Conservation (phyloP, 345 rosid species). For the Laguncularia racemosa region DNA sequence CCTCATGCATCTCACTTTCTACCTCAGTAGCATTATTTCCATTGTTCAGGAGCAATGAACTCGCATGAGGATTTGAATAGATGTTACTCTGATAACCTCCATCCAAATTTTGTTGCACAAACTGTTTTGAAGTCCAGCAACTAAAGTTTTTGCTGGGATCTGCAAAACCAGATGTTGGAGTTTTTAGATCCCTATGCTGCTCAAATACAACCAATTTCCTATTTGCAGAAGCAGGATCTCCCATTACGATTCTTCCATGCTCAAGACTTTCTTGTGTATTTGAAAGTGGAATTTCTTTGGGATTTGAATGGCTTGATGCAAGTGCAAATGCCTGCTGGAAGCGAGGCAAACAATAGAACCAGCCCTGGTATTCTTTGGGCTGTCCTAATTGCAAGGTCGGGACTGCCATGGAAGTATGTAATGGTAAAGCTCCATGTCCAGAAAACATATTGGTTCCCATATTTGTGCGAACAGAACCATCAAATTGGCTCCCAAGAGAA, state of each 20-base stretch:
- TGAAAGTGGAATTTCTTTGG: conserved; percentile 22
- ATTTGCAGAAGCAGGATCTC: no score
- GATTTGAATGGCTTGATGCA: conserved; percentile 16
- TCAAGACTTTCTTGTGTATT: conserved; percentile 16
- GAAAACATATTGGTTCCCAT: conserved; percentile 22
- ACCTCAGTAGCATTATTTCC: conserved; percentile 28
- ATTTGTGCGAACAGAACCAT: conserved; percentile 30
- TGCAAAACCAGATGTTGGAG: conserved; percentile 2
- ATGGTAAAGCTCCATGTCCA: conserved; percentile 29
- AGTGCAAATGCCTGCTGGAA: conserved; percentile 27
- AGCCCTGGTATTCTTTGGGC: conserved; percentile 27
- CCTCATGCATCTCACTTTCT: conserved; percentile 82
- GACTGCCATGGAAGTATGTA: conserved; percentile 21
- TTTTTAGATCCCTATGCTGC: conserved; percentile 61
- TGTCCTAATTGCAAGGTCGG: conserved; percentile 31
- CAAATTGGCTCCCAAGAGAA: conserved; percentile 32
- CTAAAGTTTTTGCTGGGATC: neutral
- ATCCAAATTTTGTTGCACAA: no score
- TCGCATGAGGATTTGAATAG: conserved; percentile 17
- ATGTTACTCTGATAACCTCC: conserved; percentile 11
- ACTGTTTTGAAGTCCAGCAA: no score
- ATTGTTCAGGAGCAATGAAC: neutral
- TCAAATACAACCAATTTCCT: conserved; percentile 36
- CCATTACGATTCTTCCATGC: conserved; percentile 13
- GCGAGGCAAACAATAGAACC: conserved; percentile 34